Base-by-base conservation (phyloP, 2,329 filamentous ascomycete genomes). In the Trichoderma sp. region DNA sequence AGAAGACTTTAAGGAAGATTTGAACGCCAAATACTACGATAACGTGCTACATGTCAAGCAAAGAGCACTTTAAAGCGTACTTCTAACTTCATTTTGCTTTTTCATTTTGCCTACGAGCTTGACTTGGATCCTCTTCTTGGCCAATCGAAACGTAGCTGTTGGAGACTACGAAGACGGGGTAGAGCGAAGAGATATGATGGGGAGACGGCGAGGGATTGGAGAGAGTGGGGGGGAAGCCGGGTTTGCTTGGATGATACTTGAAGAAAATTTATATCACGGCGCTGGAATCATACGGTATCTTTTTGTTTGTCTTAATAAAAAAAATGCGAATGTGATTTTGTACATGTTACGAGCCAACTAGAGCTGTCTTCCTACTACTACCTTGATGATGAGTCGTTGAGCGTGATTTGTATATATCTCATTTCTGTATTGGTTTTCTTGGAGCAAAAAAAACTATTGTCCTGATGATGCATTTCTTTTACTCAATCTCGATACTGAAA, bases 201-300 rank as follows among this genome's bases (percentile, higher is more conserved):
- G 35, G 8, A 5, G 21, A 8, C 11, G 5, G 47, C 31, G 33
- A 53, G 33, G 37, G 49, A 19, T 43, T n/a, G n/a, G 6, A n/a
- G 47, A 24, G 53, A n/a, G 5, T 10, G 33, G 13, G 33, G 3
- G 49, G 37, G 33, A 56, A 21, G 37, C 16, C 19, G 14, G 19
- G 35, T 21, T 47, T 47, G 37, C 37, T 27, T 65, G 62, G 53
- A 65, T 47, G 62, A 49, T 49, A 31, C 21, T 24, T 47, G 57
- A 63, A 65, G 57, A 63, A 65, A 65, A 53, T 37, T 29, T 33
- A 52, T 16, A 24, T 29, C 27, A 43, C 43, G 62, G 62, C 53
- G 53, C 62, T 57, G 27, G 53, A 29, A 47, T 65, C 21, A 65
- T 57, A 57, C 27, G 57, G n/a, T 64, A 52, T 64, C 55, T 65